Base-by-base conservation (phyloP, 2,329 filamentous ascomycete species). In the Penicillium polonicum region DNA sequence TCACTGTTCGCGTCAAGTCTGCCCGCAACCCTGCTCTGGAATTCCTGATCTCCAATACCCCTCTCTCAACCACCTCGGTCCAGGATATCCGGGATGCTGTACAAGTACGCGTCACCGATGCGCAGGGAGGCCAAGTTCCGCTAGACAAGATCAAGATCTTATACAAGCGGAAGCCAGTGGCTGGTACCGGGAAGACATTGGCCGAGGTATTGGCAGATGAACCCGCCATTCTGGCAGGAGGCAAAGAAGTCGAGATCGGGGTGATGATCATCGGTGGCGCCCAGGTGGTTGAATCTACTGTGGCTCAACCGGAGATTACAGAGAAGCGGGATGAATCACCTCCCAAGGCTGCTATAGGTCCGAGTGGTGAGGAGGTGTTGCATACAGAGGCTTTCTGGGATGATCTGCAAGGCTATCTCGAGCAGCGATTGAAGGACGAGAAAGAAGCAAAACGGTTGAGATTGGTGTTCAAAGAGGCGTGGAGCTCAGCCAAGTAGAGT, bases 211-310 rank as follows among this genome's bases (percentile, higher is more conserved):
- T 92, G 1, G 81, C 80, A 0, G 80, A 83, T 4, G 85, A 84
- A 44, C 80, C 77, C 29, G 80, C 66, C 19, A 68, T 70, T 55
- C 60, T 74, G 42, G 58, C 57, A 65, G 65, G 74, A 1, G 80
- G 78, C 12, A 75, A 72, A 55, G 74, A 76, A 23, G 80, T 93
- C 0, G 92, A 96, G 73, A 87, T 97, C 61, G 86, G 86, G 1
- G 83, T 97, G 55, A 97, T 97, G 92, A 82, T 97, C 21, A 85
- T 96, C 71, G 90, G 89, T 3, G 92, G 91, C 15, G 85, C 81
- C 23, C 76, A 78, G 25, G 73, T 75, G n/a, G 66, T 78, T 33
- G 77, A 77, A 57, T 66, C 70, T 25, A 72, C 76, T 17, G 55
- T 55, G 33, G 55, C 64, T 39, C 57, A 58, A 53, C 65, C 70